Evolutionary conservation across 495 filamentous ascomycete genomes (phyloP).

Genomic region (Penicillium manginii): DNA sequence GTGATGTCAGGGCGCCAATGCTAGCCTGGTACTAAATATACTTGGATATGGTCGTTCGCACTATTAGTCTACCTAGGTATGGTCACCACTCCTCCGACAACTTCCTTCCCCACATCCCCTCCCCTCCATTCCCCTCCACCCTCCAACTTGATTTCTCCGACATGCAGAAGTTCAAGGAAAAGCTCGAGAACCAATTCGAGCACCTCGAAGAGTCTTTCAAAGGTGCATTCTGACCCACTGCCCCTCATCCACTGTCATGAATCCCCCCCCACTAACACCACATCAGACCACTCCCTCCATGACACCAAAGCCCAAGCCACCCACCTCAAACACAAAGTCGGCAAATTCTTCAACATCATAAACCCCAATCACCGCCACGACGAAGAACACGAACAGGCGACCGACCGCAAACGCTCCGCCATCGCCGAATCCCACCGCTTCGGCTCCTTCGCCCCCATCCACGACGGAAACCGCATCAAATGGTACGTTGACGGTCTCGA

Average conservation of each 20-base stretch:
- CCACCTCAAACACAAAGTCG: conserved; percentile 65
- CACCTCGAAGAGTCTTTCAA: conserved; percentile 38
- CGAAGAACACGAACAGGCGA: conserved; percentile 83
- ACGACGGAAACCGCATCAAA: conserved; percentile 84
- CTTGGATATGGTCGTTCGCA: too few species aligned
- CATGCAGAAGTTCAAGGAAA: conserved; percentile 41
- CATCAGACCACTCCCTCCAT: conserved; percentile 45
- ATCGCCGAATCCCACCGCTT: conserved; percentile 82
- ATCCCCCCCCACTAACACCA: background rate
- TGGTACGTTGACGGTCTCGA: conserved; percentile 96
- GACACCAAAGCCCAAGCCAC: conserved; percentile 50
- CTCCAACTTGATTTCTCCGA: conserved; percentile 11
- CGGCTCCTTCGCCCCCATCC: conserved; percentile 81
- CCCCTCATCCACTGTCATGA: background rate
- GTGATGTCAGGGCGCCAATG: too few species aligned
- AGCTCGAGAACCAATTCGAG: conserved; percentile 31
- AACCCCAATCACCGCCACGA: conserved; percentile 95
- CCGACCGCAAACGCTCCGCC: conserved; percentile 75
- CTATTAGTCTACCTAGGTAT: too few species aligned
- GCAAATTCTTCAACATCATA: conserved; percentile 73
- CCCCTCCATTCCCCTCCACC: conserved; percentile 5
- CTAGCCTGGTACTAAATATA: too few species aligned
- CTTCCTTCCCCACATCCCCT: conserved; percentile 8
- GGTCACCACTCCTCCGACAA: too few species aligned
- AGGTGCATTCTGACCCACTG: conserved; percentile 26